Base-by-base conservation (phyloP, 345 rosid species). In the Citrus unshiu region DNA sequence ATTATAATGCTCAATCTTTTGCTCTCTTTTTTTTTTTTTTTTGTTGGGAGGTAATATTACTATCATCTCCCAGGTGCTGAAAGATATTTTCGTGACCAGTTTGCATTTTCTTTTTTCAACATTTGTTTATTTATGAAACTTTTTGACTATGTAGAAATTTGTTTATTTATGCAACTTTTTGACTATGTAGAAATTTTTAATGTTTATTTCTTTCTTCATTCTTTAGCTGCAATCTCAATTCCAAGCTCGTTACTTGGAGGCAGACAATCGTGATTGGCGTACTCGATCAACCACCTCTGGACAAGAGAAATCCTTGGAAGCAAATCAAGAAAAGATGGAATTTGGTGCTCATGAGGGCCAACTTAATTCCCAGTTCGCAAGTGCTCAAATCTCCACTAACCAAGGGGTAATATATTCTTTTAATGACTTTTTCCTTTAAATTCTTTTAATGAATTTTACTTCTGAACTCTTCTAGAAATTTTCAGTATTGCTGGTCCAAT, bases 261-360 rank as follows among this genome's bases (percentile, higher is more conserved):
- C 87, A 71, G 98, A 94, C 83, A 84, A 86, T 79, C 96, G 93
- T 39, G 95, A 93, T 72, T 94, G 98, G 98, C 93, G 89, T 79
- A 83, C 83, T 74, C 92, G 91, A 69, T 76, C 86, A 68, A 71
- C 85, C 75, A 63, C 81, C 57, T 35, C 87, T 78, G 91, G 91
- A 72, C 96, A 90, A 71, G 98, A 88, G 81, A 89, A 89, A 67
- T 89, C 90, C 29, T 84, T 89, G 91, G 92, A 89, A 58, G 74
- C 77, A 35, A 70, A 68, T 35, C 76, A 67, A 65, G 73, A 59
- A 77, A 88, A 85, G 59, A 76, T 51, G 39, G 89, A 88, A 70
- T 82, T 78, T 62, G 79, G 66, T 77, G 71, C 65, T 77, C 83
- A 81, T 39, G 91, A 87, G 79, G 88, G 85, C 73, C 92, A 89